These are phyloP conservation scores for Nicotiana obtusifolia DNA, from an alignment of 257 asterid species.

Conservation along the genomic window DNA sequence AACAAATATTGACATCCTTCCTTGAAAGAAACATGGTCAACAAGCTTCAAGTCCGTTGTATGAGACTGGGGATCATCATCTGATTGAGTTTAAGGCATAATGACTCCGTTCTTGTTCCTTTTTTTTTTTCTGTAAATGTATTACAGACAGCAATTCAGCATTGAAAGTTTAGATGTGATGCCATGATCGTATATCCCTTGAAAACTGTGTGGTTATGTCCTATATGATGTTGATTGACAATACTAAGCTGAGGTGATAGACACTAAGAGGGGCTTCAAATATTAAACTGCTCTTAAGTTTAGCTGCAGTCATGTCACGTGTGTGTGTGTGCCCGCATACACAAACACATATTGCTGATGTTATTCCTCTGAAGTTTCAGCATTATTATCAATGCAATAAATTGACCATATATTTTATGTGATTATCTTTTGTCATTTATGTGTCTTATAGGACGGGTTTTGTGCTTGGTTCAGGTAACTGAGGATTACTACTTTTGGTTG, in stretches of 20 bases:
- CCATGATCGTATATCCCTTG: too few species aligned
- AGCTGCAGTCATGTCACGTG: neutral
- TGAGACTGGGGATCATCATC: neutral
- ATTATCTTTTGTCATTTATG: neutral
- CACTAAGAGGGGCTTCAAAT: neutral
- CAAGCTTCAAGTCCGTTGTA: neutral
- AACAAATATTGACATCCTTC: neutral
- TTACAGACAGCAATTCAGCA: neutral
- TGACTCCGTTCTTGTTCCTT: neutral
- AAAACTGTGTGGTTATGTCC: too few species aligned
- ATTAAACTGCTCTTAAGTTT: neutral
- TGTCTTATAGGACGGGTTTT: neutral
- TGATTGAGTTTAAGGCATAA: neutral
- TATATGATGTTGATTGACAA: neutral
- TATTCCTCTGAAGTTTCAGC: neutral
- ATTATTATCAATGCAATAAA: neutral
- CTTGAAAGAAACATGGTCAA: neutral
- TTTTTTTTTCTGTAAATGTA: neutral
- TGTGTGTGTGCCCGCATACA: neutral
- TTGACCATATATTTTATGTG: neutral
- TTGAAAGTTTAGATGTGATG: too few species aligned
- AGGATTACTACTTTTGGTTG: constrained; percentile 5
- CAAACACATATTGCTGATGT: neutral
- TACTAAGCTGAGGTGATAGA: neutral
- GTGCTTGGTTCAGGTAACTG: neutral